A percentile compares a stretch with the other conserved stretches of the same genome.
Evolutionary conservation across 306 rosid species (phyloP).

Genomic region (Vigna reflexopilosa): DNA sequence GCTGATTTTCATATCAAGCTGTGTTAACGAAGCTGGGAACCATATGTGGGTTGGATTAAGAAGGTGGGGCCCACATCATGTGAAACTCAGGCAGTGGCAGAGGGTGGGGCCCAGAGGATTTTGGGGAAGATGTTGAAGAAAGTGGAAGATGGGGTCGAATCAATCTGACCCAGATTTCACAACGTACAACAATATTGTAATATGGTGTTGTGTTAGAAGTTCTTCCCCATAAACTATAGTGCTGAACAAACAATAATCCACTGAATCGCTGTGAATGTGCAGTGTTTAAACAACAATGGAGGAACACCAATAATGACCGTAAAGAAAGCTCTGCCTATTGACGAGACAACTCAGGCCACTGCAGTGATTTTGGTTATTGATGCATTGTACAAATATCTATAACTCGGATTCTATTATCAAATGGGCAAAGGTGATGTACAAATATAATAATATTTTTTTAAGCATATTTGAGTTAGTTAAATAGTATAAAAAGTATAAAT

Average conservation of each 20-base stretch:
- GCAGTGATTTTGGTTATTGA: not conserved
- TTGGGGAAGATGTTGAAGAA: slow-evolving; percentile 3
- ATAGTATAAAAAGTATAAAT: too few species aligned
- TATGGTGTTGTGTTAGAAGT: not conserved
- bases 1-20: not conserved
- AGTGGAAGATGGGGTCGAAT: slow-evolving; percentile 12
- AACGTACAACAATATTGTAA: slow-evolving; percentile 17
- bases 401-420: slow-evolving; percentile 11
- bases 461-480: too few species aligned
- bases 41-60: not conserved
- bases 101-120: slow-evolving; percentile 48
- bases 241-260: slow-evolving; percentile 6
- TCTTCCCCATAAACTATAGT: not conserved
- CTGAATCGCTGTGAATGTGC: slow-evolving; percentile 28
- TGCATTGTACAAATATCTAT: slow-evolving; percentile 25
- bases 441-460: too few species aligned
- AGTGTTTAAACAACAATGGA: slow-evolving; percentile 7
- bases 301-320: slow-evolving; percentile 35
- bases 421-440: too few species aligned
- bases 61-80: slow-evolving; percentile 47
- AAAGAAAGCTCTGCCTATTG: slow-evolving; percentile 24
- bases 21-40: too few species aligned
- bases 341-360: slow-evolving; percentile 30
- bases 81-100: slow-evolving; percentile 42
- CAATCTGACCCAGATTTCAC: slow-evolving; percentile 40